Evolutionary conservation across 768 basidiomycete species (phyloP).

Genomic region (Lactarius sanguifluus): DNA sequence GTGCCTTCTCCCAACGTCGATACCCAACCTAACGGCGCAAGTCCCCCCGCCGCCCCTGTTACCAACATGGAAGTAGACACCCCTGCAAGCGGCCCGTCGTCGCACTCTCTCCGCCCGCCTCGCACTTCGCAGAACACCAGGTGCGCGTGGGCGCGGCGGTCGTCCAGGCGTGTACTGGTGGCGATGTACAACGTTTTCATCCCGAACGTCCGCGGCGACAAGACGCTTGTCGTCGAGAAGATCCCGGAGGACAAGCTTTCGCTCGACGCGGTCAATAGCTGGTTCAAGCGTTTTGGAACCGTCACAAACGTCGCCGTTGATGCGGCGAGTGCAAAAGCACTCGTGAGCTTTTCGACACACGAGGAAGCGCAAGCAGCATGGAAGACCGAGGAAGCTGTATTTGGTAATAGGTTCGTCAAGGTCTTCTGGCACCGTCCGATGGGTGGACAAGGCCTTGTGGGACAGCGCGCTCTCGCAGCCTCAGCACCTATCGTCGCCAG

Average conservation of each 20-base stretch:
- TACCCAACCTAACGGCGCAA: conserved; percentile 12
- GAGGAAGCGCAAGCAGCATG: conserved; percentile 85
- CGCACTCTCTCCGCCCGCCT: conserved; percentile 26
- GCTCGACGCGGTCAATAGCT: conserved; percentile 74
- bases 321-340: conserved; percentile 65
- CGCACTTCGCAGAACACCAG: conserved; percentile 15
- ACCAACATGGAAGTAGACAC: conserved; percentile 31
- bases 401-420: conserved; percentile 92
- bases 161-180: conserved; percentile 60
- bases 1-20: neutral
- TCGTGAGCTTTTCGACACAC: conserved; percentile 85
- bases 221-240: conserved; percentile 90
- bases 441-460: conserved; percentile 84
- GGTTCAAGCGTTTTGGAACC: conserved; percentile 91
- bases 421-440: conserved; percentile 94
- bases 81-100: conserved; percentile 39
- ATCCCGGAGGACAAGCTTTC: conserved; percentile 84
- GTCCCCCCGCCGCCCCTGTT: conserved; percentile 1
- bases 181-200: conserved; percentile 64
- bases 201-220: conserved; percentile 67
- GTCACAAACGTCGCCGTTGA: conserved; percentile 94
- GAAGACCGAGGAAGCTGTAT: conserved; percentile 94
- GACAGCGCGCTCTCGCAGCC: conserved; percentile 75
- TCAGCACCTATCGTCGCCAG: conserved; percentile 76
- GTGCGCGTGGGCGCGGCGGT: conserved; percentile 39